Evolutionary conservation across 1,139 yeast species (phyloP).

Genomic region (Debaryomyces coudertii): DNA sequence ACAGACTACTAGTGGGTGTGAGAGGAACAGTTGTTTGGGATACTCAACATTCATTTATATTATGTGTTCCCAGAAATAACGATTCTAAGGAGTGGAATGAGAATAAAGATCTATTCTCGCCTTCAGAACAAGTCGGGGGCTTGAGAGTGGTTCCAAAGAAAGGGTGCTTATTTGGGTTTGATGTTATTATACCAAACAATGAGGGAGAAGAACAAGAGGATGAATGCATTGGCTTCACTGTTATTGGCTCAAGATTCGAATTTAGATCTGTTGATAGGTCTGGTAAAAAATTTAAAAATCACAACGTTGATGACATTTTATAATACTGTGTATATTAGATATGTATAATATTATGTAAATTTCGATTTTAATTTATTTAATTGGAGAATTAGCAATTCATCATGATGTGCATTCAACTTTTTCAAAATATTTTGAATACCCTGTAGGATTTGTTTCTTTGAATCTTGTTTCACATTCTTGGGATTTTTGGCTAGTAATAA

Average conservation of each 20-base stretch:
- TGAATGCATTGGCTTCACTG: constrained; percentile 57
- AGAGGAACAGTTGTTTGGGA: constrained; percentile 88
- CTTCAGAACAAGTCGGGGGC: constrained; percentile 51
- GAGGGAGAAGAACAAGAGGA: constrained; percentile 27
- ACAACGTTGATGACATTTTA: constrained; percentile 64
- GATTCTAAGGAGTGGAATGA: constrained; percentile 39
- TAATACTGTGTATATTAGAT: constrained; percentile 13
- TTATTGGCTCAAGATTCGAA: constrained; percentile 80
- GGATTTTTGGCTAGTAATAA: constrained; percentile 16
- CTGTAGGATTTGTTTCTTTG: constrained; percentile 13
- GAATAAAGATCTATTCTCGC: constrained; percentile 20
- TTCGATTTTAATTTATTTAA: constrained; percentile 24
- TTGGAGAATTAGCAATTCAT: constrained; percentile 30
- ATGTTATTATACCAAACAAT: constrained; percentile 39
- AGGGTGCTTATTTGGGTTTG: constrained; percentile 61
- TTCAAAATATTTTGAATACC: constrained; percentile 21
- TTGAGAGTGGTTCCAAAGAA: constrained; percentile 60
- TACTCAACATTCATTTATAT: constrained; percentile 71
- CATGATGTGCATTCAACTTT: constrained; percentile 21
- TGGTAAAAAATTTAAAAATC: constrained; percentile 82
- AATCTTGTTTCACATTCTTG: constrained; percentile 8
- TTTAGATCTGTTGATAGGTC: constrained; percentile 81
- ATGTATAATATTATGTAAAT: constrained; percentile 11
- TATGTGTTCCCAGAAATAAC: constrained; percentile 55
- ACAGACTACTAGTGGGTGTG: constrained; percentile 62